A percentile compares a stretch with the other conserved stretches of the same genome.
These are phyloP conservation scores for Euphrasia arctica DNA, from an alignment of 305 asterid genomes.

Conservation along the genomic window DNA sequence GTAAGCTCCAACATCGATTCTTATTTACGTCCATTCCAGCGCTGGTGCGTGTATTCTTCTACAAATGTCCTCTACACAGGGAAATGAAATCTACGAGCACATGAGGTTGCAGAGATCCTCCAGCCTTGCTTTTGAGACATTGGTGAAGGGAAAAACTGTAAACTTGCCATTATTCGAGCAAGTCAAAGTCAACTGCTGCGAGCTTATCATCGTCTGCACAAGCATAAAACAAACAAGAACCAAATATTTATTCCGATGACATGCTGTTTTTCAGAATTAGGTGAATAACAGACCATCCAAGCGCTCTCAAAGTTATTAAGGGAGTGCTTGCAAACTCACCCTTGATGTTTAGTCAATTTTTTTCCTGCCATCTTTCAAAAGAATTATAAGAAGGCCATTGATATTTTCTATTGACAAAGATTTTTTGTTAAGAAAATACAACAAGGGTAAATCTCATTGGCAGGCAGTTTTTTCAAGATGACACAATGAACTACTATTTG, in stretches of 20 bases:
- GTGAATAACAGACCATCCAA: slow-evolving; percentile 2
- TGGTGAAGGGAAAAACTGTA: slow-evolving; percentile 51
- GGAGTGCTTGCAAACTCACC: neutral
- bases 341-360: neutral
- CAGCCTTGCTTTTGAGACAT: slow-evolving; percentile 54
- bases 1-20: neutral
- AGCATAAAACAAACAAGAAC: slow-evolving; percentile 26
- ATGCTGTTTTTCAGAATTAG: neutral
- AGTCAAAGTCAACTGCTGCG: slow-evolving; percentile 58
- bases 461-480: neutral
- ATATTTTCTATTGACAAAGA: neutral
- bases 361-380: neutral
- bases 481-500: neutral
- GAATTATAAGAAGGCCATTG: neutral
- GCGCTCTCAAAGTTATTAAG: neutral
- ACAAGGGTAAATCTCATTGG: neutral
- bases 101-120: slow-evolving; percentile 72
- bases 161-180: slow-evolving; percentile 67
- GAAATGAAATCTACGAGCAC: slow-evolving; percentile 40
- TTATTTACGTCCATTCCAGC: neutral
- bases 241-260: neutral
- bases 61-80: slow-evolving; percentile 7
- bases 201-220: slow-evolving; percentile 52
- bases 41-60: slow-evolving; percentile 9
- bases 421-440: neutral